Percentiles rank a stretch among this genome's conserved stretches.
Conservation (phyloP, 495 filamentous ascomycete species). For the Echria macrotheca region DNA sequence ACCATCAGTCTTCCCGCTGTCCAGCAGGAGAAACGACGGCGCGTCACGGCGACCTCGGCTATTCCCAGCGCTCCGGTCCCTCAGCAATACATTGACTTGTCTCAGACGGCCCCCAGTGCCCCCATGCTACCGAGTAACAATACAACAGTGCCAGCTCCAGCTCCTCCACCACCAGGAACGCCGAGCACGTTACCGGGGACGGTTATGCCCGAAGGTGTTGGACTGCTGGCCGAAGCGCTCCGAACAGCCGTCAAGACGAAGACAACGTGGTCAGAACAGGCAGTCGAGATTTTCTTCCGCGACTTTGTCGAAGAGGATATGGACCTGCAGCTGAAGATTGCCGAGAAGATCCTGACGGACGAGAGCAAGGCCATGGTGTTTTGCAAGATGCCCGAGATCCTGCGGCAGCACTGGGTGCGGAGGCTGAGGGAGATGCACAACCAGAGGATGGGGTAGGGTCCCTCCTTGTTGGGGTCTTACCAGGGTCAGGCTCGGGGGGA, state of each 20-base stretch:
- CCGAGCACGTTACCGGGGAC: constrained; percentile 3
- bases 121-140: neutral
- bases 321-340: constrained; percentile 47
- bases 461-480: too few species aligned
- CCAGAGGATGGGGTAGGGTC: constrained; percentile 27
- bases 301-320: constrained; percentile 44
- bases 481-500: neutral
- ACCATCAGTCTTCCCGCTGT: constrained; percentile 1
- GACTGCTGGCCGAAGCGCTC: constrained; percentile 30
- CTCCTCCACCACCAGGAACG: neutral
- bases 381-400: constrained; percentile 42
- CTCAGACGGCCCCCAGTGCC: constrained; percentile 6
- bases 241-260: constrained; percentile 14
- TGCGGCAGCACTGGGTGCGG: constrained; percentile 45
- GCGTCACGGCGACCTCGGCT: constrained; percentile 16
- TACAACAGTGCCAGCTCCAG: constrained; percentile 1
- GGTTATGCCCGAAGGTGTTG: neutral
- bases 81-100: constrained; percentile 18
- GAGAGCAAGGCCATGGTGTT: constrained; percentile 51
- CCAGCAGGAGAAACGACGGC: constrained; percentile 37
- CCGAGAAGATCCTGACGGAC: constrained; percentile 46
- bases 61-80: constrained; percentile 12
- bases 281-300: constrained; percentile 45
- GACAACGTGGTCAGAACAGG: constrained; percentile 42
- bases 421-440: constrained; percentile 43